Percentiles rank a stretch among this genome's conserved stretches.
These are phyloP conservation scores for Coemansia sp. DNA, from an alignment of 192 early-diverging fungal species.

Conservation along the genomic window DNA sequence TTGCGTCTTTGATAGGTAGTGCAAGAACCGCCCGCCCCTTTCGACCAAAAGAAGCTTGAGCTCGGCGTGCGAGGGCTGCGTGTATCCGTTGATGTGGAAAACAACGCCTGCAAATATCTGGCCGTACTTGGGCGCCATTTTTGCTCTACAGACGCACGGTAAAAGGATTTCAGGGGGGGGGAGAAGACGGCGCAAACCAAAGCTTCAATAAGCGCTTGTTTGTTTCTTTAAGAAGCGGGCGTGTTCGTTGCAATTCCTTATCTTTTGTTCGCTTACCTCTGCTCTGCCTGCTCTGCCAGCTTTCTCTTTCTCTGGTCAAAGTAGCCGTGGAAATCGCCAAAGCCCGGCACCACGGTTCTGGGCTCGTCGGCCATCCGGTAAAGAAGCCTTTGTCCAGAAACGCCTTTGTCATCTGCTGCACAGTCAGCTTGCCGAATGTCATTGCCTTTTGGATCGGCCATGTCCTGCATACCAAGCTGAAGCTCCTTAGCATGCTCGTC, in stretches of 20 bases:
- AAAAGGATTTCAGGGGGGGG: too few species aligned
- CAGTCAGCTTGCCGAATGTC: not conserved
- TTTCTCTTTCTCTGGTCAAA: slow-evolving; percentile 43
- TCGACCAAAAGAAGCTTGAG: slow-evolving; percentile 55
- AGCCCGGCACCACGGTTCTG: slow-evolving; percentile 9
- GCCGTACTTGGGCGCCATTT: slow-evolving; percentile 9
- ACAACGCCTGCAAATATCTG: slow-evolving; percentile 40
- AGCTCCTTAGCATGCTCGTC: slow-evolving; percentile 5
- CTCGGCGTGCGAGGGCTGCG: slow-evolving; percentile 56
- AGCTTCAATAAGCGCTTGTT: not conserved
- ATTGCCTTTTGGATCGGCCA: not conserved
- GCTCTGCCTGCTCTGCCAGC: slow-evolving; percentile 43
- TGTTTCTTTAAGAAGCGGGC: too few species aligned
- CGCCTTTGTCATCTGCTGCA: not conserved
- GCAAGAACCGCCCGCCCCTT: slow-evolving; percentile 55
- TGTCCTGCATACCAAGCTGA: slow-evolving; percentile 13
- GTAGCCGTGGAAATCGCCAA: slow-evolving; percentile 36
- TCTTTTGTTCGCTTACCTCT: not conserved
- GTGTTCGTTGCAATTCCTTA: not conserved
- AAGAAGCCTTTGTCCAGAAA: not conserved
- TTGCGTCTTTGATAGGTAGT: slow-evolving; percentile 57
- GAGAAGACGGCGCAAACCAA: too few species aligned
- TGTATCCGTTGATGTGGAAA: slow-evolving; percentile 71
- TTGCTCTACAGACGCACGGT: not conserved
- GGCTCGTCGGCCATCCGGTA: not conserved